Percentiles rank a stretch among this genome's conserved stretches.
Evolutionary conservation across 2,329 filamentous ascomycete genomes (phyloP).

Genomic region (Tetracladium maxilliforme): DNA sequence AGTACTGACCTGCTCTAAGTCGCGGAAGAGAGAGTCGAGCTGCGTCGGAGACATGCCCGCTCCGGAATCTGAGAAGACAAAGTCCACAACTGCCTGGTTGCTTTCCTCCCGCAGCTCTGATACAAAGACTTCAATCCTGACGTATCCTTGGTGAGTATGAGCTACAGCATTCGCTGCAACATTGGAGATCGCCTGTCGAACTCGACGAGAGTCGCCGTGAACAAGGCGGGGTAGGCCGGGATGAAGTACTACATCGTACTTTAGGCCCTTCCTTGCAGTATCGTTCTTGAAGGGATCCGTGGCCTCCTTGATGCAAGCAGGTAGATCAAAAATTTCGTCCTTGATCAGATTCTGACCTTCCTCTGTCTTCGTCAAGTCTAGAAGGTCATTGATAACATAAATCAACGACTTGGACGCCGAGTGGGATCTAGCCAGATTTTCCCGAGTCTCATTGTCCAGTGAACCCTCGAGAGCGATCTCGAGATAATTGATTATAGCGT

Average conservation of each 20-base stretch:
- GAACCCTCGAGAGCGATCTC: conserved; percentile 77
- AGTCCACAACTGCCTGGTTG: conserved; percentile 49
- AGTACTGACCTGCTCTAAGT: conserved; percentile 41
- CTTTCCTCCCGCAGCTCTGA: conserved; percentile 37
- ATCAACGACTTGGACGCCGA: conserved; percentile 86
- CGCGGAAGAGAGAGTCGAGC: conserved; percentile 40
- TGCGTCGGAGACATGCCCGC: conserved; percentile 49
- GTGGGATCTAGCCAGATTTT: conserved; percentile 72
- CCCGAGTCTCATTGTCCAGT: conserved; percentile 68
- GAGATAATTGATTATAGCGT: conserved; percentile 89
- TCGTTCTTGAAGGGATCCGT: conserved; percentile 61
- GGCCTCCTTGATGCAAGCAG: conserved; percentile 59
- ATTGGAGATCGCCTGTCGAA: conserved; percentile 75
- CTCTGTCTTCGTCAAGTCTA: conserved; percentile 80
- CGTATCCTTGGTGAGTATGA: conserved; percentile 51
- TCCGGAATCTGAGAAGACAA: conserved; percentile 65
- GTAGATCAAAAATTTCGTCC: conserved; percentile 65
- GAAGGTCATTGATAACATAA: conserved; percentile 83
- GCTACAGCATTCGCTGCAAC: conserved; percentile 75
- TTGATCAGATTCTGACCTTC: conserved; percentile 68
- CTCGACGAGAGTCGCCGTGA: conserved; percentile 62
- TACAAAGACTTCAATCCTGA: conserved; percentile 60
- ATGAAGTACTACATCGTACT: conserved; percentile 53
- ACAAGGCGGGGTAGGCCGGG: conserved; percentile 56
- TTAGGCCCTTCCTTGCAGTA: conserved; percentile 59